Evolutionary conservation across 208 protist genomes (phyloP).

Genomic region (Trypanosoma cruzi): DNA sequence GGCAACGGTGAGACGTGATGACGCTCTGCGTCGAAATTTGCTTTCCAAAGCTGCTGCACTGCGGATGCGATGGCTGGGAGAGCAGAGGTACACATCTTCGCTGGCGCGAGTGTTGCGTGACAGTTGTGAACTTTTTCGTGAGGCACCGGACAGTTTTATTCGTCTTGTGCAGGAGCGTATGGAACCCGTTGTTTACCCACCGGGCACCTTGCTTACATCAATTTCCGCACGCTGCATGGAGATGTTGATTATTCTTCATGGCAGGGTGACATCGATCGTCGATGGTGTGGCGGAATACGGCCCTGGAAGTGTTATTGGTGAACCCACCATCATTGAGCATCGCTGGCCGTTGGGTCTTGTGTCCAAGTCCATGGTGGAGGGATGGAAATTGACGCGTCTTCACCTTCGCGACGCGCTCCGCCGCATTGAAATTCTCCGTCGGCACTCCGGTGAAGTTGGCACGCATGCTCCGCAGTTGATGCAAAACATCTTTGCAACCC

Average conservation of each 20-base stretch:
- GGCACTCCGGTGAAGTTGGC: conserved; percentile 69
- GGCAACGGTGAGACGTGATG: conserved; percentile 64
- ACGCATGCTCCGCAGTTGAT: conserved; percentile 56
- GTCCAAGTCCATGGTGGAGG: conserved; percentile 85
- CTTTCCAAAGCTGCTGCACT: conserved; percentile 81
- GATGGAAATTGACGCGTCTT: conserved; percentile 73
- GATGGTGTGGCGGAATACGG: conserved; percentile 73
- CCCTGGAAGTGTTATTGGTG: conserved; percentile 75
- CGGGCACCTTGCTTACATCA: conserved; percentile 71
- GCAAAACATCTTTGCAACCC: conserved; percentile 65
- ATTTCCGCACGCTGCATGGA: conserved; percentile 65
- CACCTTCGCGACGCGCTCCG: conserved; percentile 63
- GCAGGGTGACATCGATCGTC: conserved; percentile 56
- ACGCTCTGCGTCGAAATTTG: conserved; percentile 53
- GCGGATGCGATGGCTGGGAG: conserved; percentile 80
- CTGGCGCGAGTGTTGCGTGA: conserved; percentile 68
- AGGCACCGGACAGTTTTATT: conserved; percentile 59
- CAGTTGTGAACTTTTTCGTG: conserved; percentile 62
- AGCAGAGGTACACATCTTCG: conserved; percentile 73
- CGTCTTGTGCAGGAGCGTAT: conserved; percentile 84
- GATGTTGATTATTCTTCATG: conserved; percentile 79
- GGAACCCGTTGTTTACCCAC: conserved; percentile 79
- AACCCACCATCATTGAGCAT: conserved; percentile 76
- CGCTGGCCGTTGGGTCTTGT: conserved; percentile 81
- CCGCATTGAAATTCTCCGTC: conserved; percentile 60